A percentile compares a stretch with the other conserved stretches of the same genome.
Conservation (phyloP, 371 early-diverging fungal species). For the Apophysomyces ossiformis region DNA sequence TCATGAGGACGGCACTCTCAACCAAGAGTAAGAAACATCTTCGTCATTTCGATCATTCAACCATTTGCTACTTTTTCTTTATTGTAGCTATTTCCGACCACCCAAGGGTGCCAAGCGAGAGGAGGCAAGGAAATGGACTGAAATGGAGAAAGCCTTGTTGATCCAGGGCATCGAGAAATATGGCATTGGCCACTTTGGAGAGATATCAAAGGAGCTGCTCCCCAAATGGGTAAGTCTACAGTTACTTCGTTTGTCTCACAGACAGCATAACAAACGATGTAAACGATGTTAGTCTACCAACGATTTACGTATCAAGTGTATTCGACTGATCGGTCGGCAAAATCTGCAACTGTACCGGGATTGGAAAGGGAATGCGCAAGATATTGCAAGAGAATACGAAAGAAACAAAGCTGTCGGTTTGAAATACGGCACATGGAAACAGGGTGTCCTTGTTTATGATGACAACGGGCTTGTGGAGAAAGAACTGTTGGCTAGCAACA, state of each 20-base stretch:
- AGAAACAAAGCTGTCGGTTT: conserved; percentile 82
- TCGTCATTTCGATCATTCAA: neutral
- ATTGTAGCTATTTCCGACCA: conserved; percentile 78
- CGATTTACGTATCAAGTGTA: conserved; percentile 85
- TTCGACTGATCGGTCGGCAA: conserved; percentile 87
- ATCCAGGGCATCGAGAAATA: conserved; percentile 83
- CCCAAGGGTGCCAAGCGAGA: conserved; percentile 61
- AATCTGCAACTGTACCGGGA: conserved; percentile 85
- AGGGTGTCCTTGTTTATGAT: conserved; percentile 83
- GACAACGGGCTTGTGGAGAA: conserved; percentile 77
- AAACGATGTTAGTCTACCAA: conserved; percentile 63
- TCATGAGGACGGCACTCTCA: conserved; percentile 79
- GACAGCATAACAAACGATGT: no score
- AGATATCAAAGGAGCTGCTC: conserved; percentile 80
- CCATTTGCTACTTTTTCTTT: neutral
- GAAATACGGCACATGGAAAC: conserved; percentile 81
- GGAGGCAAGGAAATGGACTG: conserved; percentile 82
- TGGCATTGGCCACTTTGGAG: conserved; percentile 89
- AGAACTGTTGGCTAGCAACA: conserved; percentile 27
- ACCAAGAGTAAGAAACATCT: conserved; percentile 74
- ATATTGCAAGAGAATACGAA: conserved; percentile 75
- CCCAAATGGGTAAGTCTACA: conserved; percentile 75
- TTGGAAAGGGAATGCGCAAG: conserved; percentile 81
- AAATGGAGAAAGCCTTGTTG: conserved; percentile 73
- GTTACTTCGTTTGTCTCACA: neutral